A percentile compares a stretch with the other conserved stretches of the same genome.
Evolutionary conservation across 2,329 filamentous ascomycete species (phyloP).

Genomic region (Colletotrichum acutatum): DNA sequence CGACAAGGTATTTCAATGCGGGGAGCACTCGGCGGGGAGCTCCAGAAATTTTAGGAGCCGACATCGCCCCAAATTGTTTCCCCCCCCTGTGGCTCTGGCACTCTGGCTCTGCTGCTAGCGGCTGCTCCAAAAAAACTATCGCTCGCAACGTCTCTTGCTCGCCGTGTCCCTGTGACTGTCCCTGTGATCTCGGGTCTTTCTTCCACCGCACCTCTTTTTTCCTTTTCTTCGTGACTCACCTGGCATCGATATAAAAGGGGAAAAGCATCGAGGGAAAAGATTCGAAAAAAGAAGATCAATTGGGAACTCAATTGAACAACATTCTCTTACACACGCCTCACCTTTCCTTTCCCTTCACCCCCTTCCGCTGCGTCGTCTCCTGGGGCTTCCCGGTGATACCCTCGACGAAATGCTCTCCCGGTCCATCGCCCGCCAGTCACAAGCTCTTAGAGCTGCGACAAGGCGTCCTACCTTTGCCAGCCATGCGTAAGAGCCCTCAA

Average conservation of each 20-base stretch:
- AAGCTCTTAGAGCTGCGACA: slow-evolving; percentile 39
- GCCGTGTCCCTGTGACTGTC: slow-evolving; percentile 43
- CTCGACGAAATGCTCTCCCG: slow-evolving; percentile 38
- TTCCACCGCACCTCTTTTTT: slow-evolving; percentile 8
- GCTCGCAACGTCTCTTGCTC: slow-evolving; percentile 3
- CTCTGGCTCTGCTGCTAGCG: background rate
- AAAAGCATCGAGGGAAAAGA: slow-evolving; percentile 14
- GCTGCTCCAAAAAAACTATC: slow-evolving; percentile 3
- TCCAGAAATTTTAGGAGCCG: slow-evolving; percentile 43
- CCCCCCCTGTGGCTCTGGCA: background rate
- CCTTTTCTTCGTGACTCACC: slow-evolving; percentile 36
- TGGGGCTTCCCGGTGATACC: slow-evolving; percentile 15
- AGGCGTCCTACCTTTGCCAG: slow-evolving; percentile 34
- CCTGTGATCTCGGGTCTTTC: slow-evolving; percentile 42
- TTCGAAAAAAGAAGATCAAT: background rate
- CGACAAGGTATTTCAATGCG: slow-evolving; percentile 41
- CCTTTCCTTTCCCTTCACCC: background rate
- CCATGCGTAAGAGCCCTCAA: slow-evolving; percentile 37
- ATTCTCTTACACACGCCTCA: background rate
- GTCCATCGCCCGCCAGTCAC: slow-evolving; percentile 36
- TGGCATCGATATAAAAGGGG: slow-evolving; percentile 6
- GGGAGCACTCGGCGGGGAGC: slow-evolving; percentile 40
- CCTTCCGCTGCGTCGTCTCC: background rate
- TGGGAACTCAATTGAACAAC: slow-evolving; percentile 1
- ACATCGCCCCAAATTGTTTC: slow-evolving; percentile 43